Conservation (phyloP, 768 basidiomycete species). For the Punctularia strigosozonata region DNA sequence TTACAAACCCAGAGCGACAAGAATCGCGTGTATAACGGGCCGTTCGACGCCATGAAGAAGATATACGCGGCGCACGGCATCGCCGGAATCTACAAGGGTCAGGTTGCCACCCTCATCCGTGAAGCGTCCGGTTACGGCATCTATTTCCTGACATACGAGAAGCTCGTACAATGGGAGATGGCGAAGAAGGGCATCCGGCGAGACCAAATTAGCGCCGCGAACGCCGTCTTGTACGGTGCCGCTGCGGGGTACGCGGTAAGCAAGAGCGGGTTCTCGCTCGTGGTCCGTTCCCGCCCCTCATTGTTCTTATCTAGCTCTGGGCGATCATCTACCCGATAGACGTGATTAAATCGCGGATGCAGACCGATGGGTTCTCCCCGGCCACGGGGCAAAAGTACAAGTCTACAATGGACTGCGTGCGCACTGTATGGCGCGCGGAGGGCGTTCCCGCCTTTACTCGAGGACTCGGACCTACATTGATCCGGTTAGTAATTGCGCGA, state of each 20-base stretch:
- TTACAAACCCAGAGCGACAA: slow-evolving; percentile 82
- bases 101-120: slow-evolving; percentile 75
- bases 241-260: slow-evolving; percentile 85
- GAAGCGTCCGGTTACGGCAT: slow-evolving; percentile 75
- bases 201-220: slow-evolving; percentile 66
- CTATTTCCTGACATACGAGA: slow-evolving; percentile 91
- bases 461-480: slow-evolving; percentile 85
- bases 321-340: slow-evolving; percentile 92
- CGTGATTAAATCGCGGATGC: slow-evolving; percentile 93
- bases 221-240: slow-evolving; percentile 81
- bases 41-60: slow-evolving; percentile 80
- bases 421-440: slow-evolving; percentile 73
- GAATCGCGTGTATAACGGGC: slow-evolving; percentile 71
- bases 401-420: slow-evolving; percentile 73
- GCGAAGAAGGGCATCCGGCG: slow-evolving; percentile 54
- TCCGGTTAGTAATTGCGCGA: slow-evolving; percentile 43
- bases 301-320: slow-evolving; percentile 46
- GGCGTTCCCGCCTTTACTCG: slow-evolving; percentile 81
- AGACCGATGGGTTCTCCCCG: slow-evolving; percentile 80
- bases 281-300: neutral
- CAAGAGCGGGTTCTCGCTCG: neutral
- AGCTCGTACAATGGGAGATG: slow-evolving; percentile 82
- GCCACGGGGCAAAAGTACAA: slow-evolving; percentile 73
- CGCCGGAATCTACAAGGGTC: slow-evolving; percentile 85
- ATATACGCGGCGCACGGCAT: slow-evolving; percentile 69